Conservation (phyloP, 2,329 filamentous ascomycete genomes). For the Botrytis byssoidea region DNA sequence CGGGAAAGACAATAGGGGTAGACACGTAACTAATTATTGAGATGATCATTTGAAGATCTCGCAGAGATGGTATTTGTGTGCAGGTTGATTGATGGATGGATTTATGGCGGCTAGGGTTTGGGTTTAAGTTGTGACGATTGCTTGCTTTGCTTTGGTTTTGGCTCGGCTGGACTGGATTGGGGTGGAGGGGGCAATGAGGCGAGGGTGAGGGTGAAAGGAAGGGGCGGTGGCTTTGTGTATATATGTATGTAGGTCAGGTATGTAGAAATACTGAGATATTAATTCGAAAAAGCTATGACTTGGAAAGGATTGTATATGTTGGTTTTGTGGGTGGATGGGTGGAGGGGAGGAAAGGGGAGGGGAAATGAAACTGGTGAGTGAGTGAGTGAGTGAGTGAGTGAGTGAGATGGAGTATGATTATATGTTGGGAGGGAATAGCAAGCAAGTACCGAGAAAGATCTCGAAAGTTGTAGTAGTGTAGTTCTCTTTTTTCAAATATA, state of each 20-base stretch:
- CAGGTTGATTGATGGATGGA: background rate
- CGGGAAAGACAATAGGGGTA: background rate
- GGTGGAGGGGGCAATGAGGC: background rate
- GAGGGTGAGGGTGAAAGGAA: background rate
- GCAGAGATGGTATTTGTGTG: background rate
- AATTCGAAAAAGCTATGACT: background rate
- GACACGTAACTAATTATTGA: background rate
- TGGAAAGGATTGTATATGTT: background rate
- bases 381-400: too few species aligned
- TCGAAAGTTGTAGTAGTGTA: too few species aligned
- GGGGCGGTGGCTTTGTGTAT: background rate
- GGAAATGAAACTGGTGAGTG: too few species aligned
- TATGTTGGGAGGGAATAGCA: too few species aligned
- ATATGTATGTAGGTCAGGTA: background rate
- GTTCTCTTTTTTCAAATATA: too few species aligned
- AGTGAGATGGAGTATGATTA: too few species aligned
- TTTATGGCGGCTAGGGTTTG: background rate
- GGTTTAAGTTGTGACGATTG: background rate
- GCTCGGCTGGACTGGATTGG: background rate
- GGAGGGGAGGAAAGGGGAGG: accelerated
- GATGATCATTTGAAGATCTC: background rate
- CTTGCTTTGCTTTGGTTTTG: background rate
- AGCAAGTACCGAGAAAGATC: too few species aligned
- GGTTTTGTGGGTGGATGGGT: background rate
- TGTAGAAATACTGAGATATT: background rate